Conservation (phyloP, 345 rosid genomes). For the Euclidium syriacum region DNA sequence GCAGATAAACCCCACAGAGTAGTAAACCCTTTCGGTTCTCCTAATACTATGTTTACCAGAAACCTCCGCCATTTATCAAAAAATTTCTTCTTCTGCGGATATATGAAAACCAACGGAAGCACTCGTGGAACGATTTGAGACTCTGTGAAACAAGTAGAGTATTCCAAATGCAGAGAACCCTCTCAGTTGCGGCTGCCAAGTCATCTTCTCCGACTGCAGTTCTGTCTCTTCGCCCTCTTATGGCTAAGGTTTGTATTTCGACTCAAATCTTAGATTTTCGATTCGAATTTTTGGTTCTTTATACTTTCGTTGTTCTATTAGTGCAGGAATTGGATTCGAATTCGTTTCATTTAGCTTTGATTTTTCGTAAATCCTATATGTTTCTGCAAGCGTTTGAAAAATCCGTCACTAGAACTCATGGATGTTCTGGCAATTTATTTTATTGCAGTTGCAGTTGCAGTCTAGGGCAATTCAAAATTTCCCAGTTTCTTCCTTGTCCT, state of each 20-base stretch:
- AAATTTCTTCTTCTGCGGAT: slow-evolving; percentile 1
- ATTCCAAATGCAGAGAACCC: slow-evolving; percentile 30
- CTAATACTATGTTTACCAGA: too few relatives aligned
- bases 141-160: slow-evolving; percentile 1
- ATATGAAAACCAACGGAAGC: slow-evolving; percentile 2
- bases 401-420: slow-evolving; percentile 1
- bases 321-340: background rate
- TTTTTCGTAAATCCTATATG: background rate
- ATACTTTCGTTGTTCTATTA: background rate
- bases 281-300: background rate
- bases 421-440: background rate
- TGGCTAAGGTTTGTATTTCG: slow-evolving; percentile 46
- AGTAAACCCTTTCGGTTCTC: slow-evolving; percentile 24
- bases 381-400: background rate
- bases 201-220: slow-evolving; percentile 30
- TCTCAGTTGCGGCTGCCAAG: slow-evolving; percentile 22
- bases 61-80: slow-evolving; percentile 21
- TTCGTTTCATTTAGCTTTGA: background rate
- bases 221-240: slow-evolving; percentile 34
- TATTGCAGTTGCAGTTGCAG: slow-evolving; percentile 35
- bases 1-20: slow-evolving; percentile 25
- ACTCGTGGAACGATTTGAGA: slow-evolving; percentile 15
- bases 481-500: slow-evolving; percentile 19
- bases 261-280: background rate
- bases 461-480: slow-evolving; percentile 30